A percentile compares a stretch with the other conserved stretches of the same genome.
Evolutionary conservation across 1,284 basidiomycete genomes (phyloP).

Genomic region (Puccinia polysora): DNA sequence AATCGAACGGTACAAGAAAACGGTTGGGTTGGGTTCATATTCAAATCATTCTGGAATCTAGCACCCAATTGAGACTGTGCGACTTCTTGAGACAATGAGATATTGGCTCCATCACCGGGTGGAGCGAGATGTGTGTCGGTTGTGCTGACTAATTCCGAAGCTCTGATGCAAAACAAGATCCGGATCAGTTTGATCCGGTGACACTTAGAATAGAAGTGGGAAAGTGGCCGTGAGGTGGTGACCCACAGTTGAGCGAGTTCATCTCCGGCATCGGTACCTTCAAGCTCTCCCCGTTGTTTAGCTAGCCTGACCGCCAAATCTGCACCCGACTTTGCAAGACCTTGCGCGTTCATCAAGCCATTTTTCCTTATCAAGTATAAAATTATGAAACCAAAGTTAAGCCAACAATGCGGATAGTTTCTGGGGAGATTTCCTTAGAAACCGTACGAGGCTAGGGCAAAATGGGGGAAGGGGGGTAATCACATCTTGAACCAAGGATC

Average conservation of each 20-base stretch:
- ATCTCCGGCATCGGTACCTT: neutral
- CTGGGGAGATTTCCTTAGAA: too few relatives aligned
- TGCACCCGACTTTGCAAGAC: slow-evolving; percentile 16
- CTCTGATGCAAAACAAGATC: neutral
- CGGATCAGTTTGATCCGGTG: neutral
- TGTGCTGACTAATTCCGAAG: slow-evolving; percentile 19
- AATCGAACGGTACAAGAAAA: slow-evolving; percentile 41
- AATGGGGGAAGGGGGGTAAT: slow-evolving; percentile 44
- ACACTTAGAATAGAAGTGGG: neutral
- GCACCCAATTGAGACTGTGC: slow-evolving; percentile 25
- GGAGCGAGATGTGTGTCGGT: neutral
- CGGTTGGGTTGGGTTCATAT: slow-evolving; percentile 36
- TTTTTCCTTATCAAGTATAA: slow-evolving; percentile 21
- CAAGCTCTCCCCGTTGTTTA: slow-evolving; percentile 18
- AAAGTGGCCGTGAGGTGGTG: neutral
- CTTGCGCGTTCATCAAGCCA: slow-evolving; percentile 27
- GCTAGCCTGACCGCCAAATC: slow-evolving; percentile 32
- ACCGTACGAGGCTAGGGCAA: too few relatives aligned
- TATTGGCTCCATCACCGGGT: neutral
- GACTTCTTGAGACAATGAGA: slow-evolving; percentile 37
- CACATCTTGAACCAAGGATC: slow-evolving; percentile 78
- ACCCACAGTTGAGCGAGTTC: slow-evolving; percentile 27
- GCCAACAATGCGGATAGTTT: too few relatives aligned
- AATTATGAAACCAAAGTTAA: neutral
- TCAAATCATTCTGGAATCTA: slow-evolving; percentile 26